These are phyloP conservation scores for Colletotrichum spaethianum DNA, from an alignment of 2,329 filamentous ascomycete genomes.

Conservation along the genomic window DNA sequence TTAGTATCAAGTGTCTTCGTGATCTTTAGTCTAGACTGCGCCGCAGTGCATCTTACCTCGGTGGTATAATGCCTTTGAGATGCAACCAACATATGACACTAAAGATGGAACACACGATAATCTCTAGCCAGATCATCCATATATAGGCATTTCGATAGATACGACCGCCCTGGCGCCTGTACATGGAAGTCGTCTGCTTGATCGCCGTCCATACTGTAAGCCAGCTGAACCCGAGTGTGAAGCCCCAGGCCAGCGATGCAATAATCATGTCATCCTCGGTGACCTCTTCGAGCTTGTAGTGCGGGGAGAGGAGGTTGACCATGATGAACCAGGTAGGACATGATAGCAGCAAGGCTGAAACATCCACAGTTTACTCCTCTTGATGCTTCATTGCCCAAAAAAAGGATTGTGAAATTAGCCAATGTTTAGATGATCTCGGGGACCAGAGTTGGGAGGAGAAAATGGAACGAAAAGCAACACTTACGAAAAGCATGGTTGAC, in stretches of 20 bases:
- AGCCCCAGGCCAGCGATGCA: slow-evolving; percentile 54
- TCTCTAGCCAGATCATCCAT: slow-evolving; percentile 64
- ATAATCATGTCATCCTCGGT: slow-evolving; percentile 46
- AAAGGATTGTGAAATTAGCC: background rate
- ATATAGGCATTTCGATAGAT: slow-evolving; percentile 57
- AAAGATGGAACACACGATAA: slow-evolving; percentile 58
- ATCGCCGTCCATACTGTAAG: slow-evolving; percentile 55
- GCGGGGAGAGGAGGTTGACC: slow-evolving; percentile 40
- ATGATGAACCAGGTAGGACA: slow-evolving; percentile 35
- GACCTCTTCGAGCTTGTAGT: slow-evolving; percentile 43
- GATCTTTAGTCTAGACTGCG: background rate
- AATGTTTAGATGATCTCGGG: background rate
- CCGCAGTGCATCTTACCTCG: slow-evolving; percentile 22
- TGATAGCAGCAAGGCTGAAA: slow-evolving; percentile 28
- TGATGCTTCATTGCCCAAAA: slow-evolving; percentile 11
- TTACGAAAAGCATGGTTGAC: slow-evolving; percentile 13
- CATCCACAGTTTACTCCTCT: slow-evolving; percentile 5
- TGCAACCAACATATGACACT: slow-evolving; percentile 52
- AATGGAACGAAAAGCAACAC: slow-evolving; percentile 1
- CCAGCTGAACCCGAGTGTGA: slow-evolving; percentile 58
- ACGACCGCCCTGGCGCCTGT: slow-evolving; percentile 49
- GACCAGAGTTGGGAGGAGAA: background rate
- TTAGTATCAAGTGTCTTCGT: background rate
- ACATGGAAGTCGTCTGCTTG: slow-evolving; percentile 53
- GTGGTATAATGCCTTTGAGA: slow-evolving; percentile 41